Percentiles rank a stretch among this genome's conserved stretches.
Evolutionary conservation across 2,329 filamentous ascomycete genomes (phyloP).

Genomic region (Cercospora sesami): DNA sequence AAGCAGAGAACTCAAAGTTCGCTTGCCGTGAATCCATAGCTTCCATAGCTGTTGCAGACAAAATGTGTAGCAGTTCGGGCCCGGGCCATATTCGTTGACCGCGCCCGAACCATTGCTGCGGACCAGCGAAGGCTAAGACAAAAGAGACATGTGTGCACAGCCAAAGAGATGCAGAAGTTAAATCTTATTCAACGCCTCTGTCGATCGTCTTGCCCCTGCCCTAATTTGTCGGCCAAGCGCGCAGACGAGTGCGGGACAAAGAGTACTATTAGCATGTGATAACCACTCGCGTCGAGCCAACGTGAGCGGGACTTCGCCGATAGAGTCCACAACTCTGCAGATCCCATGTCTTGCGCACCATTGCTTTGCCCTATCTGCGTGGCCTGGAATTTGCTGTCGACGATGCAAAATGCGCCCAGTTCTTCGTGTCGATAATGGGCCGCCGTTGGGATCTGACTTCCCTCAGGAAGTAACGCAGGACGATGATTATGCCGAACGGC

Average conservation of each 20-base stretch:
- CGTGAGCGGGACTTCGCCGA: background rate
- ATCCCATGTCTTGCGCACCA: background rate
- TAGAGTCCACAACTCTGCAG: background rate
- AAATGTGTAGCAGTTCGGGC: background rate
- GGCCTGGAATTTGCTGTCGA: background rate
- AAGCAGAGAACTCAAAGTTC: background rate
- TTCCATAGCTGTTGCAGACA: background rate
- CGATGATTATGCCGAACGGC: background rate
- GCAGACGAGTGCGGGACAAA: background rate
- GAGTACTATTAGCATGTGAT: background rate
- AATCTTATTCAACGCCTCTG: background rate
- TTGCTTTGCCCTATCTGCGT: background rate
- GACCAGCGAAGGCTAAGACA: background rate
- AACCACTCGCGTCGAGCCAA: background rate
- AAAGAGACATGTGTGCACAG: background rate
- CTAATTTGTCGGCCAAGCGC: background rate
- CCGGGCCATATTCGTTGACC: background rate
- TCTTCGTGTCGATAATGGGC: background rate
- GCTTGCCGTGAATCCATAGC: background rate
- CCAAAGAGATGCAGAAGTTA: background rate
- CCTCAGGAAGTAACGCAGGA: background rate
- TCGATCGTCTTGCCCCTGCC: background rate
- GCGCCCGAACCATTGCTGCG: background rate
- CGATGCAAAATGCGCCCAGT: background rate
- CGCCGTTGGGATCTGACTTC: background rate